Base-by-base conservation (phyloP, 306 rosid genomes). In the Cajanus cajan region DNA sequence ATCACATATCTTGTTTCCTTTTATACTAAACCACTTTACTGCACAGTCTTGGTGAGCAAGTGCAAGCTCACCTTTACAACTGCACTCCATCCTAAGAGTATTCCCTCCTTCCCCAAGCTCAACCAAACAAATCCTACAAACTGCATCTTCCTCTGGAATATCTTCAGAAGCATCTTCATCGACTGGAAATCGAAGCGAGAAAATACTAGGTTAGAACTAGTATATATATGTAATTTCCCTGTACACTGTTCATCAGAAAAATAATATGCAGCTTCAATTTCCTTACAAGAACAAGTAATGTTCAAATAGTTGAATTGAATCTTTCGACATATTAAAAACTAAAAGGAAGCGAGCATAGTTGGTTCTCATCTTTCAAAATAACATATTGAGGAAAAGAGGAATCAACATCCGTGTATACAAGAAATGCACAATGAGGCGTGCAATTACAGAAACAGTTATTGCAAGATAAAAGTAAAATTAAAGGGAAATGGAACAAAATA, bases 1-100 rank as follows among this genome's bases (percentile, higher is more conserved):
- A 68, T 91, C 96, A 68, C 96, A 91, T 34, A 87, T 89, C 79
- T 84, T 89, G 86, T 91, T 91, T 69, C 96, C 96, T 78, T 91
- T 91, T 54, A 91, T 89, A 71, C 87, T 89, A 85, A 91, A 91
- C 96, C 96, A 91, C 81, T 91, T 91, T 65, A 91, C 82, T 63
- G 96, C 96, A 82, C 96, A 91, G 48, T 86, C 92, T 75, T 91
- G 82, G 90, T 91, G 96, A 61, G 96, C 96, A 51, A 91, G 94
- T 55, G 96, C 96, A 72, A 91, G 90, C 68, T 91, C 94, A 69
- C 96, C 96, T 80, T 89, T 91, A 88, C 96, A 91, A 80, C 94
- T 89, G 89, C 96, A 91, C 72, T 89, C 96, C 96, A 91, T 78
- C 85, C 88, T 89, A 44, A 91, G 90, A 21, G 88, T 83, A 68